Percentiles rank a stretch among this genome's conserved stretches.
Conservation (phyloP, 1,284 basidiomycete genomes). For the Microbotryomycetes sp. region DNA sequence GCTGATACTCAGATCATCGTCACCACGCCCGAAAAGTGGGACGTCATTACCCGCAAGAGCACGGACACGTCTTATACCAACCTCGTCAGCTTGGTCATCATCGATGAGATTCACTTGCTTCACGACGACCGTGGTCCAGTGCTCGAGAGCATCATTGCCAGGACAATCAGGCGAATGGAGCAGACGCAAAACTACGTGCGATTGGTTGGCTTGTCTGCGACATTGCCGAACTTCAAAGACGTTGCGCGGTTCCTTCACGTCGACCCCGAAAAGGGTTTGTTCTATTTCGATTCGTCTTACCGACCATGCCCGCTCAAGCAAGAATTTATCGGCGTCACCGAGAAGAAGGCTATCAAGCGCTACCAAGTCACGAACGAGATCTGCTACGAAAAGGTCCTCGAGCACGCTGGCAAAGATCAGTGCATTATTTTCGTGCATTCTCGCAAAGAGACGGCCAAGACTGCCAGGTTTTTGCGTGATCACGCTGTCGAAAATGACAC, state of each 20-base stretch:
- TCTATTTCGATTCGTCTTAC: conserved; percentile 93
- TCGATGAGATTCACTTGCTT: conserved; percentile 95
- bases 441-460: conserved; percentile 96
- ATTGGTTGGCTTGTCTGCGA: conserved; percentile 91
- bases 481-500: conserved; percentile 95
- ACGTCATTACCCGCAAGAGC: conserved; percentile 96
- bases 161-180: conserved; percentile 91
- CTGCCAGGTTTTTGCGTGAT: conserved; percentile 88
- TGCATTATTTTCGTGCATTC: conserved; percentile 96
- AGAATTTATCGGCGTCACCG: conserved; percentile 95
- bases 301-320: conserved; percentile 93
- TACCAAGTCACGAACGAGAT: conserved; percentile 99
- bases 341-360: conserved; percentile 98
- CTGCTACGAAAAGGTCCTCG: conserved; percentile 96
- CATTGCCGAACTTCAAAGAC: conserved; percentile 95
- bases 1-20: conserved; percentile 97
- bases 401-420: conserved; percentile 72
- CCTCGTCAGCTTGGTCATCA: conserved; percentile 90
- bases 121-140: conserved; percentile 99
- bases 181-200: conserved; percentile 88
- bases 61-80: conserved; percentile 97
- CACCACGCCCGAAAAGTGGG: conserved; percentile 99
- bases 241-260: conserved; percentile 98
- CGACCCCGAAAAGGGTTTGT: conserved; percentile 82
- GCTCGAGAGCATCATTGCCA: conserved; percentile 81